These are phyloP conservation scores for Cyclotella cryptica DNA, from an alignment of 108 stramenopile species.

Conservation along the genomic window DNA sequence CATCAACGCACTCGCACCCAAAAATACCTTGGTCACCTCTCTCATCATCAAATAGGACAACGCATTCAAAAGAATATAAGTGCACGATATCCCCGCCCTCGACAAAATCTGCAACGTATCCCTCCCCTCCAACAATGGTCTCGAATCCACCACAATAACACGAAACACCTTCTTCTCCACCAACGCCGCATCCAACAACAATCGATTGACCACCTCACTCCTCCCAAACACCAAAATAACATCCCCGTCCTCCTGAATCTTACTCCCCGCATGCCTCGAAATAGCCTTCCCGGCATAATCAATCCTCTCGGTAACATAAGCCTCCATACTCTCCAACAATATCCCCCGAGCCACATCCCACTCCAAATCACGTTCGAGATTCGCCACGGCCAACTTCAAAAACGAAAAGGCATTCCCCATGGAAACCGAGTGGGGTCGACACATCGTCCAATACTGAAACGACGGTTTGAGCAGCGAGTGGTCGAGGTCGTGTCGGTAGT, in stretches of 20 bases:
- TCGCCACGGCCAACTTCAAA: constrained; percentile 84
- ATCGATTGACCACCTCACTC: constrained; percentile 69
- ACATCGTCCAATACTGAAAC: constrained; percentile 90
- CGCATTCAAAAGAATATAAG: constrained; percentile 90
- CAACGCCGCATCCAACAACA: constrained; percentile 60
- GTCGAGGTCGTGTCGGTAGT: constrained; percentile 83
- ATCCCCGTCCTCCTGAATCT: constrained; percentile 89
- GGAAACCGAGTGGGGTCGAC: constrained; percentile 93
- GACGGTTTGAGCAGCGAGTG: constrained; percentile 88
- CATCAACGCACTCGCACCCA: constrained; percentile 97
- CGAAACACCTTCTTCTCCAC: constrained; percentile 65
- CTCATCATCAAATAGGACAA: constrained; percentile 94
- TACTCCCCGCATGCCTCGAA: constrained; percentile 75
- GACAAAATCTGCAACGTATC: constrained; percentile 68
- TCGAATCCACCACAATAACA: constrained; percentile 96
- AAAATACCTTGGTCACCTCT: constrained; percentile 94
- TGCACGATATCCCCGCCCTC: constrained; percentile 79
- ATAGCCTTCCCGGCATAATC: constrained; percentile 92
- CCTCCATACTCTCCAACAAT: constrained; percentile 84
- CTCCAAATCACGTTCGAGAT: constrained; percentile 84
- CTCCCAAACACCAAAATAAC: constrained; percentile 94
- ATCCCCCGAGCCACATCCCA: constrained; percentile 78
- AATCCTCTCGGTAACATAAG: constrained; percentile 90
- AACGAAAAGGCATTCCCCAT: constrained; percentile 98
- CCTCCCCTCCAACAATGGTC: constrained; percentile 88